A percentile compares a stretch with the other conserved stretches of the same genome.
These are phyloP conservation scores for Bauhinia variegata DNA, from an alignment of 306 rosid species.

Conservation along the genomic window DNA sequence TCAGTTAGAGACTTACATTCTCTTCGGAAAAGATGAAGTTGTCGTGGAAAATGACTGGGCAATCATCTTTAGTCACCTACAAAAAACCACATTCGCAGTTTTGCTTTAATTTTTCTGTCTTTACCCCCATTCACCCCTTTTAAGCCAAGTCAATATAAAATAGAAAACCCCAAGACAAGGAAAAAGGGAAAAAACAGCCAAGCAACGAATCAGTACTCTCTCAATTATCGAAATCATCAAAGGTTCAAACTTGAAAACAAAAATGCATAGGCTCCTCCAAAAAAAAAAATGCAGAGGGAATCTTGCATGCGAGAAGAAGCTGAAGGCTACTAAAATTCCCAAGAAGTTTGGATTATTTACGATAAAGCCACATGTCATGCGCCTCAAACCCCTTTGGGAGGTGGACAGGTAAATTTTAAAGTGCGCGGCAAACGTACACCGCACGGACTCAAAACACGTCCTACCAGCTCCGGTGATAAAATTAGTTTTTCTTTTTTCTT, in stretches of 20 bases:
- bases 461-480: too few relatives aligned
- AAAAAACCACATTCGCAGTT: constrained; percentile 52
- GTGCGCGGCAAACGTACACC: neutral
- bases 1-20: constrained; percentile 48
- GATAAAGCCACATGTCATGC: neutral
- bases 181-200: neutral
- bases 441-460: neutral
- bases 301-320: neutral
- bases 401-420: too few relatives aligned
- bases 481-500: too few relatives aligned
- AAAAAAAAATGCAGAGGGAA: neutral
- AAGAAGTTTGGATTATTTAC: neutral
- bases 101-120: constrained; percentile 43
- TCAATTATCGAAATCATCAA: neutral
- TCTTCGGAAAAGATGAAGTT: constrained; percentile 53
- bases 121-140: constrained; percentile 32
- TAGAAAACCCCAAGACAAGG: neutral
- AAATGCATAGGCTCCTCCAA: too few relatives aligned
- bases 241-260: too few relatives aligned
- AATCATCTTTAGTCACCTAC: constrained; percentile 85
- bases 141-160: constrained; percentile 30
- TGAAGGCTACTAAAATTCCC: neutral
- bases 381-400: too few relatives aligned
- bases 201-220: constrained; percentile 36
- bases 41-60: constrained; percentile 86